Percentiles rank a stretch among this genome's conserved stretches.
Evolutionary conservation across 1,284 basidiomycete genomes (phyloP).

Genomic region (Gomphus bonarii): DNA sequence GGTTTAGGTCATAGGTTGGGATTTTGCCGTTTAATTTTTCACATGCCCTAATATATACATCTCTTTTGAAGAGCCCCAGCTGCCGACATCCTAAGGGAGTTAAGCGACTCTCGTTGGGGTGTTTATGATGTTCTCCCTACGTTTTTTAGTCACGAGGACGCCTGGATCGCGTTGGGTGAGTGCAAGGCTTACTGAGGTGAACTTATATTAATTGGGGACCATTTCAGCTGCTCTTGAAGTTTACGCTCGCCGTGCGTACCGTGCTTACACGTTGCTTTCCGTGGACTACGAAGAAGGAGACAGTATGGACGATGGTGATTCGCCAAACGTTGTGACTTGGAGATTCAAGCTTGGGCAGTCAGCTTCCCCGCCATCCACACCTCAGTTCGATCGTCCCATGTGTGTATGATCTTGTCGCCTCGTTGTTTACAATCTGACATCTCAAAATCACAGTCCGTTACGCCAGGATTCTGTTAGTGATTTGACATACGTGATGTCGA

Average conservation of each 20-base stretch:
- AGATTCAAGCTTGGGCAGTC: conserved; percentile 87
- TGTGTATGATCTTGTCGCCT: conserved; percentile 19
- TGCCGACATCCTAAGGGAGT: conserved; percentile 80
- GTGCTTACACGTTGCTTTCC: conserved; percentile 86
- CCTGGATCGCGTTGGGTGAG: conserved; percentile 75
- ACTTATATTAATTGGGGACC: conserved; percentile 9
- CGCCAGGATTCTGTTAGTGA: conserved; percentile 88
- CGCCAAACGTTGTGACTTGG: conserved; percentile 80
- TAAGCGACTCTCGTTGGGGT: conserved; percentile 93
- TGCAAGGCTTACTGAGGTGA: conserved; percentile 7
- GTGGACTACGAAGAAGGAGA: conserved; percentile 93
- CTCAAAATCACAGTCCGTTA: conserved; percentile 24
- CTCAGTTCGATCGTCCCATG: conserved; percentile 42
- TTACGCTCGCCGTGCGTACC: conserved; percentile 92
- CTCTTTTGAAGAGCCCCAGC: conserved; percentile 49
- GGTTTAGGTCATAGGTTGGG: conserved; percentile 36
- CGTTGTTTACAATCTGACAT: conserved; percentile 15
- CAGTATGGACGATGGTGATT: conserved; percentile 65
- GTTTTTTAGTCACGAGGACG: conserved; percentile 87
- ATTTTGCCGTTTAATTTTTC: not conserved
- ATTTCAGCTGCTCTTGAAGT: conserved; percentile 84
- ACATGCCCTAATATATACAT: not conserved
- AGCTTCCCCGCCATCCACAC: conserved; percentile 77
- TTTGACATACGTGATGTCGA: conserved; percentile 80
- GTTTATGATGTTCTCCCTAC: conserved; percentile 95